Conservation (phyloP, 1,284 basidiomycete genomes). For the Xerocomus amazonicus region DNA sequence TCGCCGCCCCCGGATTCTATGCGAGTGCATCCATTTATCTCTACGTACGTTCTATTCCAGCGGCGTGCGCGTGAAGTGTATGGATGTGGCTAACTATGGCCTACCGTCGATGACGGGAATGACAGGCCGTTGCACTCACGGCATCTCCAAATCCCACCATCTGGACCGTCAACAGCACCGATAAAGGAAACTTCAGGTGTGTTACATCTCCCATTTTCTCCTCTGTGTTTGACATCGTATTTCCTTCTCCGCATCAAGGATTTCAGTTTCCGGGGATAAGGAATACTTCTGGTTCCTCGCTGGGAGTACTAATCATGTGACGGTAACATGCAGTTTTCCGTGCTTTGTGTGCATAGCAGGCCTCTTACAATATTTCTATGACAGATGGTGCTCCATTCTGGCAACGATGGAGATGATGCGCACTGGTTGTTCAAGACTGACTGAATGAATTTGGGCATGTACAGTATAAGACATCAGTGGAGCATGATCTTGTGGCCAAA, state of each 20-base stretch:
- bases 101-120: background rate
- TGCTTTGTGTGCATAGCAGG: background rate
- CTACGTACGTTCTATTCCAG: background rate
- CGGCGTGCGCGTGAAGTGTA: background rate
- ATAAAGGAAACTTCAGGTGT: background rate
- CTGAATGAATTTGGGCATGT: too few relatives aligned
- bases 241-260: background rate
- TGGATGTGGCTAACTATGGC: background rate
- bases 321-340: background rate
- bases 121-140: background rate
- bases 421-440: too few relatives aligned
- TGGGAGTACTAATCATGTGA: background rate
- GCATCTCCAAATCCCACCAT: background rate
- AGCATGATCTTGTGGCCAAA: too few relatives aligned
- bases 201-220: background rate
- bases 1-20: background rate
- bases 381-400: background rate
- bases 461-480: too few relatives aligned
- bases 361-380: background rate
- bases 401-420: background rate
- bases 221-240: background rate
- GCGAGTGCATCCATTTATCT: background rate
- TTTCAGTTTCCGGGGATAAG: background rate
- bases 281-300: background rate
- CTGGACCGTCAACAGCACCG: background rate